Percentiles rank a stretch among this genome's conserved stretches.
Conservation (phyloP, 176 grass and related monocot genomes). For the Secale cereale region DNA sequence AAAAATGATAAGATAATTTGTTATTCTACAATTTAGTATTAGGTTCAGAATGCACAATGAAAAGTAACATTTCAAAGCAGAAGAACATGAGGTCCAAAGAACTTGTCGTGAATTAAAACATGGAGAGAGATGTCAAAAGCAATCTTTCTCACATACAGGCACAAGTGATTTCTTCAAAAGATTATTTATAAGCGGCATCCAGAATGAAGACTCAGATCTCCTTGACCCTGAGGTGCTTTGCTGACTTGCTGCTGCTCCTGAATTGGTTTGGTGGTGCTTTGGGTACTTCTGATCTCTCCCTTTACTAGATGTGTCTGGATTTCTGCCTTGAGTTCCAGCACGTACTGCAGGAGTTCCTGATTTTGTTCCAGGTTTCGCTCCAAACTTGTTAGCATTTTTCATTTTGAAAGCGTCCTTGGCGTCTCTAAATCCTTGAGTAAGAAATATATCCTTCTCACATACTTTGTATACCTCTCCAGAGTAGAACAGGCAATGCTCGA, state of each 20-base stretch:
- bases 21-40: background rate
- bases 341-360: constrained; percentile 27
- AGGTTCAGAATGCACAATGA: constrained; percentile 26
- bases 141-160: constrained; percentile 59
- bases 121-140: constrained; percentile 17
- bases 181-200: constrained; percentile 85
- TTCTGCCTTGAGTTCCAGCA: constrained; percentile 54
- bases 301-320: constrained; percentile 46
- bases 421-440: constrained; percentile 83
- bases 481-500: constrained; percentile 97
- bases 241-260: constrained; percentile 37
- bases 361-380: constrained; percentile 51
- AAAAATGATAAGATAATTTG: constrained; percentile 3
- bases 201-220: constrained; percentile 72
- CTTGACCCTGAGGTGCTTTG: constrained; percentile 58
- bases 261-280: constrained; percentile 50
- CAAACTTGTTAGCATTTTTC: constrained; percentile 55
- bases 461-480: constrained; percentile 78
- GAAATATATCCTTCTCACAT: constrained; percentile 78
- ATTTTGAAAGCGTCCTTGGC: constrained; percentile 87
- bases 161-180: constrained; percentile 88
- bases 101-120: constrained; percentile 8
- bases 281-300: constrained; percentile 72
- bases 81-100: constrained; percentile 5
- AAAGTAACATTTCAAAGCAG: background rate